A percentile compares a stretch with the other conserved stretches of the same genome.
Conservation (phyloP, 2,329 filamentous ascomycete genomes). For the Colletotrichum lupini region DNA sequence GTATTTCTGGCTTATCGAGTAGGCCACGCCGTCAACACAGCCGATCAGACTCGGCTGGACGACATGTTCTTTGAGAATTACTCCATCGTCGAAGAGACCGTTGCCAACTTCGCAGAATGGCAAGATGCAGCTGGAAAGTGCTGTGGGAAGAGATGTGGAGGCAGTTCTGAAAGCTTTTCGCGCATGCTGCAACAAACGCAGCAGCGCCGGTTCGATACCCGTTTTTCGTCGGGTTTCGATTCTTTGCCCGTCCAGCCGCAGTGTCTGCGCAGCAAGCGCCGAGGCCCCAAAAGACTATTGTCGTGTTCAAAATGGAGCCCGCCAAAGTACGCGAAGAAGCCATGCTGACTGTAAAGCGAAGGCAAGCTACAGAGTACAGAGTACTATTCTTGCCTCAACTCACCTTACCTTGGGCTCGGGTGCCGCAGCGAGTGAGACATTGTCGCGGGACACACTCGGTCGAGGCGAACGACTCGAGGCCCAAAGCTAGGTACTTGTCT, state of each 20-base stretch:
- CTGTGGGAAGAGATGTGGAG: neutral
- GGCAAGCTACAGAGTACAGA: neutral
- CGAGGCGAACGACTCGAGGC: conserved; percentile 1
- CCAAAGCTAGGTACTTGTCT: neutral
- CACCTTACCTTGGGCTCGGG: neutral
- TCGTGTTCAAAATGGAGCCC: neutral
- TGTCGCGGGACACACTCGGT: neutral
- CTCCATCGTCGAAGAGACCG: conserved; percentile 1
- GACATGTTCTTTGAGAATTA: neutral
- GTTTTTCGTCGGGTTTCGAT: neutral
- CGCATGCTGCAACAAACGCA: conserved; percentile 3
- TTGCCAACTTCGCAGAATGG: neutral
- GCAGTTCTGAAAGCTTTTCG: conserved; percentile 18
- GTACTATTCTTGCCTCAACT: neutral
- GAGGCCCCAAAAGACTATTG: neutral
- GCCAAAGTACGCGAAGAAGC: neutral
- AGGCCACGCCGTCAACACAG: neutral
- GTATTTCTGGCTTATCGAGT: neutral
- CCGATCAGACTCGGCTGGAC: neutral
- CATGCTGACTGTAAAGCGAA: neutral
- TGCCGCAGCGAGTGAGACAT: conserved; percentile 16
- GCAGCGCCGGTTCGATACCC: neutral
- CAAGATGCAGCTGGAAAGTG: neutral
- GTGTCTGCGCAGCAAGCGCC: neutral
- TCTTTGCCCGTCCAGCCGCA: neutral